A percentile compares a stretch with the other conserved stretches of the same genome.
phyloP scores from a whole-genome alignment of 495 filamentous ascomycete species.

The Mycothermus thermophilus region DNA sequence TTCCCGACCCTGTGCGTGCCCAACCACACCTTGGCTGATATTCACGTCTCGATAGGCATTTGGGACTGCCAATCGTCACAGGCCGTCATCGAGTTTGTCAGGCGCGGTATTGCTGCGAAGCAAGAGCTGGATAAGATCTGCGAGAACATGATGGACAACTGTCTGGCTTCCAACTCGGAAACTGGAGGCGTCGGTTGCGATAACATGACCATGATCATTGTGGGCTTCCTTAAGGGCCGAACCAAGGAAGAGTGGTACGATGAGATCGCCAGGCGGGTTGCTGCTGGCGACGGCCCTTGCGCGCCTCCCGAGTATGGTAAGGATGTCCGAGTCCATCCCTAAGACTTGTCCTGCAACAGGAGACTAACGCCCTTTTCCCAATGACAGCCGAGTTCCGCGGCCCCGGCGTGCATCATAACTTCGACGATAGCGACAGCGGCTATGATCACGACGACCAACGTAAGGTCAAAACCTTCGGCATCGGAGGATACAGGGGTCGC shows the following conservation, averaged over 20 bases:
- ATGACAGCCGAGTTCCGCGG: slow-evolving; percentile 83
- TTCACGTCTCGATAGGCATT: slow-evolving; percentile 50
- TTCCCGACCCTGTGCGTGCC: background rate
- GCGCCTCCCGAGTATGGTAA: slow-evolving; percentile 99
- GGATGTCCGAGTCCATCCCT: slow-evolving; percentile 22
- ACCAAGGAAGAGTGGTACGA: slow-evolving; percentile 98
- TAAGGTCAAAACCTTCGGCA: slow-evolving; percentile 42
- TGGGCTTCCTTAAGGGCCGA: slow-evolving; percentile 79
- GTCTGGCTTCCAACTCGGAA: slow-evolving; percentile 89
- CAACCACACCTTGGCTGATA: no score
- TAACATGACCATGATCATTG: slow-evolving; percentile 96
- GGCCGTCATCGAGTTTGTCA: slow-evolving; percentile 90
- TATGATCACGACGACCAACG: slow-evolving; percentile 62
- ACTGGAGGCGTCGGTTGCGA: slow-evolving; percentile 97
- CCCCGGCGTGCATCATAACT: slow-evolving; percentile 76
- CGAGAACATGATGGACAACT: slow-evolving; percentile 99
- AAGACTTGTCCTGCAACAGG: background rate
- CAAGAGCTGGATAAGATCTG: slow-evolving; percentile 86
- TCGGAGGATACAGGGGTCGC: slow-evolving; percentile 54
- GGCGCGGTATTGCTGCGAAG: slow-evolving; percentile 87
- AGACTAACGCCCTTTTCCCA: slow-evolving; percentile 19
- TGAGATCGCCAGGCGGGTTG: slow-evolving; percentile 82
- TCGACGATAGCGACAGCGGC: slow-evolving; percentile 84
- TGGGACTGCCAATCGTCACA: slow-evolving; percentile 99
- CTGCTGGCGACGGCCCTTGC: slow-evolving; percentile 94